Conservation (phyloP, 2,329 filamentous ascomycete species). For the Xylariaceae sp. region DNA sequence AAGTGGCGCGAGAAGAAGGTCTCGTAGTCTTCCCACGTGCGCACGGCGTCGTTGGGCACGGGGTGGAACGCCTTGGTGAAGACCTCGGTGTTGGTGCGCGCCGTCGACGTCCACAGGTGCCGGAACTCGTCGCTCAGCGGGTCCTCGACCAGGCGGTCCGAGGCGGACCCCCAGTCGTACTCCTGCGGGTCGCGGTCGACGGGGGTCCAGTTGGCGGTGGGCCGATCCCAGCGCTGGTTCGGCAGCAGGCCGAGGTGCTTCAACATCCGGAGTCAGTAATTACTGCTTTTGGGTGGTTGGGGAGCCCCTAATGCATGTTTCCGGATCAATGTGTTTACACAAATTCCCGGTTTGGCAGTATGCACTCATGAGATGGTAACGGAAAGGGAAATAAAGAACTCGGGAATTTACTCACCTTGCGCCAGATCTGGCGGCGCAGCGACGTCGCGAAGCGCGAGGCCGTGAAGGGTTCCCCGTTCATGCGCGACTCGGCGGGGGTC, state of each 20-base stretch:
- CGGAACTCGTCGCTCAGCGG: constrained; percentile 71
- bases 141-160: constrained; percentile 72
- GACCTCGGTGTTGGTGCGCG: constrained; percentile 76
- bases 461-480: constrained; percentile 72
- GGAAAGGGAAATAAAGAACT: too few relatives aligned
- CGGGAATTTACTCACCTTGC: too few relatives aligned
- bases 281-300: too few relatives aligned
- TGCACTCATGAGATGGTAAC: too few relatives aligned
- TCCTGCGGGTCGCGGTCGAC: constrained; percentile 71
- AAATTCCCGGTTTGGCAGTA: too few relatives aligned
- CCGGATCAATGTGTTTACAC: too few relatives aligned
- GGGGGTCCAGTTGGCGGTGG: constrained; percentile 76
- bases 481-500: constrained; percentile 67
- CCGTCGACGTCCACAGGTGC: constrained; percentile 72
- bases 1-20: constrained; percentile 71
- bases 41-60: constrained; percentile 69
- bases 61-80: constrained; percentile 83
- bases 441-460: constrained; percentile 78
- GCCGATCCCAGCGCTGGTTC: constrained; percentile 68
- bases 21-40: constrained; percentile 74
- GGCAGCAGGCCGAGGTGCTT: constrained; percentile 86
- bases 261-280: too few relatives aligned
- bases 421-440: constrained; percentile 82
- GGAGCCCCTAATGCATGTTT: too few relatives aligned
- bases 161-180: constrained; percentile 70